phyloP scores from a whole-genome alignment of 495 filamentous ascomycete species.

The Immersiella caudata region DNA sequence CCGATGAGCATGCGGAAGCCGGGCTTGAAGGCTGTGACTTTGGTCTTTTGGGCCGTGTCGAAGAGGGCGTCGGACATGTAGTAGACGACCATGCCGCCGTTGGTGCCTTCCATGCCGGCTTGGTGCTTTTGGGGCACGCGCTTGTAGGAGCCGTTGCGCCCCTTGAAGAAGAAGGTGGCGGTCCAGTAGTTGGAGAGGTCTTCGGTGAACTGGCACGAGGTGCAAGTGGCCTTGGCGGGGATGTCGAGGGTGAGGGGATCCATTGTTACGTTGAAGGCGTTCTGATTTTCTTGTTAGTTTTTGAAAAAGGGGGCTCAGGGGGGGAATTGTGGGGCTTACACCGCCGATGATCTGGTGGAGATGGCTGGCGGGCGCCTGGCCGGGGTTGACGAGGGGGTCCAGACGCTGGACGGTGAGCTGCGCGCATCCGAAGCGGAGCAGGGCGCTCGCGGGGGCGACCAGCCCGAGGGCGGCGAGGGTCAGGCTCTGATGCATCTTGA shows the following conservation, averaged over 20 bases:
- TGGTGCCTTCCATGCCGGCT: slow-evolving; percentile 37
- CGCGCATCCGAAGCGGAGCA: slow-evolving; percentile 66
- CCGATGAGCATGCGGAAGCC: slow-evolving; percentile 51
- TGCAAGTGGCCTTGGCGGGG: slow-evolving; percentile 35
- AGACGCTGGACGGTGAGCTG: slow-evolving; percentile 34
- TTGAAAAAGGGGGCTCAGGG: slow-evolving; percentile 37
- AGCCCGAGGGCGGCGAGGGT: slow-evolving; percentile 48
- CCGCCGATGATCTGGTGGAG: slow-evolving; percentile 37
- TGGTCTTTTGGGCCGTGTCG: slow-evolving; percentile 47
- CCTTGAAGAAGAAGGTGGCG: slow-evolving; percentile 44
- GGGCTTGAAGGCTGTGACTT: slow-evolving; percentile 51
- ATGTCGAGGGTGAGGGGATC: slow-evolving; percentile 36
- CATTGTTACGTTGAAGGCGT: slow-evolving; percentile 43
- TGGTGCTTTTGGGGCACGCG: slow-evolving; percentile 43
- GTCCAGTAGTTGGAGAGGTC: slow-evolving; percentile 51
- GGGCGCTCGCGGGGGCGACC: slow-evolving; percentile 36
- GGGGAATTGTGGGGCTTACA: slow-evolving; percentile 41
- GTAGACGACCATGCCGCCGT: slow-evolving; percentile 53
- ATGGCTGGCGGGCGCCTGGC: slow-evolving; percentile 29
- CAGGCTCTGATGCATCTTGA: slow-evolving; percentile 34
- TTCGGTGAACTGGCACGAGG: slow-evolving; percentile 41
- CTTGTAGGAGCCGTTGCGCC: slow-evolving; percentile 44
- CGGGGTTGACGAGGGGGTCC: slow-evolving; percentile 35
- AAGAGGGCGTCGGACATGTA: slow-evolving; percentile 55
- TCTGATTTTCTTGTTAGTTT: slow-evolving; percentile 12